phyloP scores from a whole-genome alignment of 2,329 filamentous ascomycete genomes.

The Diaporthe sp. region DNA sequence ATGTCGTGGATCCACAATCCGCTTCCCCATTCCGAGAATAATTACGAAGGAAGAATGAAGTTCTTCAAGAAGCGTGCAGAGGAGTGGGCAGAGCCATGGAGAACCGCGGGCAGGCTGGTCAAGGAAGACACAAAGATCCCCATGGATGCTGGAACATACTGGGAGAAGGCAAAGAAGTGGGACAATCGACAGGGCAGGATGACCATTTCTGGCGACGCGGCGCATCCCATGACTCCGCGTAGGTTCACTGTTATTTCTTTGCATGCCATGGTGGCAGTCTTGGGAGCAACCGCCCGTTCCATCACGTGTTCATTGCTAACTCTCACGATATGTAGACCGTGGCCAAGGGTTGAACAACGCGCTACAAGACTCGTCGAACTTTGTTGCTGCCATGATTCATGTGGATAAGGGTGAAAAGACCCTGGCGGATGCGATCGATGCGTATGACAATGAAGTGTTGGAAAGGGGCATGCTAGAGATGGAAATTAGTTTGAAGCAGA shows the following conservation, averaged over 20 bases:
- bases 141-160: not conserved
- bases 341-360: not conserved
- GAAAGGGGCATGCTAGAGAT: not conserved
- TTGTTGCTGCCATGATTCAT: not conserved
- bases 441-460: not conserved
- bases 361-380: slow-evolving; percentile 2
- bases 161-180: not conserved
- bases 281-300: not conserved
- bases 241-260: not conserved
- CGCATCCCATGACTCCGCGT: not conserved
- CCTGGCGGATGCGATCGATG: not conserved
- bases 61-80: slow-evolving; percentile 7
- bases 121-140: not conserved
- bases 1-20: not conserved
- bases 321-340: not conserved
- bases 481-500: not conserved
- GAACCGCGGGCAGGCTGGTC: not conserved
- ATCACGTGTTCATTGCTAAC: not conserved
- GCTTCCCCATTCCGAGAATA: not conserved
- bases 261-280: not conserved
- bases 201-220: not conserved
- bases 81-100: not conserved
- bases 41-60: not conserved
- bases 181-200: not conserved
- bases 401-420: not conserved